Base-by-base conservation (phyloP, 2,329 filamentous ascomycete genomes). In the Verticillium longisporum region DNA sequence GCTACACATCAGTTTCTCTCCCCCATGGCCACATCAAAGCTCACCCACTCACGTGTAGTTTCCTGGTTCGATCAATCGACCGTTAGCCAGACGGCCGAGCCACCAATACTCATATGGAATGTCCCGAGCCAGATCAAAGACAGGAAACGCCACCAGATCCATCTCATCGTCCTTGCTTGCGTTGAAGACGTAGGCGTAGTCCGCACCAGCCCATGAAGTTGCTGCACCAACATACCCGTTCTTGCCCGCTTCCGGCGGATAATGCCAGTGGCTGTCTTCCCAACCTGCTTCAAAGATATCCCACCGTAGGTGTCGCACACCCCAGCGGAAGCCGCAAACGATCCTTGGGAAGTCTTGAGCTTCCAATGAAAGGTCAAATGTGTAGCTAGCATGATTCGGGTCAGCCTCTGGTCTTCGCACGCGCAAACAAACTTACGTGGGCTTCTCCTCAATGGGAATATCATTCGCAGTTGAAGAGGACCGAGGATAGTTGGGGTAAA, bases 201-300 rank as follows among this genome's bases (percentile, higher is more conserved):
- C 55, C 1, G 57, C 60, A 14, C 58, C 33, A 33, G 60, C 60
- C 63, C 63, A 64, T 9, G 61, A 60, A 1, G 61, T 62, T 18
- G 61, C 62, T 32, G 58, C 53, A 15, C 79, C 79, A 54, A 81
- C 64, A 58, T 73, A 81, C 11, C 74, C 73, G 13, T 68, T 67
- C 50, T 73, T 54, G 21, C 77, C 77, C 3, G 71, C 62, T 3
- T 69, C 63, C 0, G 73, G 77, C 1, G 79, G 79, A 56, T 78
- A 79, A 6, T 68, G 59, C 74, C 78, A 81, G 18, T 73, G 64
- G 1, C 65, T 61, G 60, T 79, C 75, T 1, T 68, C 68, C 72
- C 75, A 80, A 13, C 68, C 68, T 5, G 61, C 62, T 2, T 74
- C 71, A 60, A 77, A 80, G 31, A 80, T 75, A 1, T 65, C 63